Base-by-base conservation (phyloP, 768 basidiomycete genomes). In the Naematelia encephala region DNA sequence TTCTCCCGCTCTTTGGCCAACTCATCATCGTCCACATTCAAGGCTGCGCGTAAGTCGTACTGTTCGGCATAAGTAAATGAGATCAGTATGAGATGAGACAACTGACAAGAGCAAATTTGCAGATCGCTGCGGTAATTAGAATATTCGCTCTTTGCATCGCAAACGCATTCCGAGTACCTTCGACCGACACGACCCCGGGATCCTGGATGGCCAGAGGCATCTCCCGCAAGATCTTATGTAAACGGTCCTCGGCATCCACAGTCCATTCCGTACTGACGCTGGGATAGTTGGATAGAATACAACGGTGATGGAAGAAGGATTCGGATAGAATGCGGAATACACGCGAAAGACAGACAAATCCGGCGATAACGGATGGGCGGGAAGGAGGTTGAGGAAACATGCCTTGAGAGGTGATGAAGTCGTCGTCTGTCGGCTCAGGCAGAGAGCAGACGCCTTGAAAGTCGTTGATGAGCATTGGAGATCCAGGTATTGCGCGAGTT, bases 101-200 rank as follows among this genome's bases (percentile, higher is more conserved):
- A 66, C 72, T 61, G 43, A 74, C 73, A 56, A 74, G 51, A 22
- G 73, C 73, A 60, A 74, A 74, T 27, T 72, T 74, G 25, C 64
- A 67, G 25, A 72, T 72, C 12, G 73, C 73, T 8, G 73, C 70
- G 3, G 73, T 74, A 34, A 74, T 72, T 19, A 74, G 42, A 1
- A 74, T 60, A 50, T 74, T 74, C 5, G 73, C 73, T 39, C 70
- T 56, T 58, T 74, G 70, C 61, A 74, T 69, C 4, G 64, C 70
- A 58, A 72, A 69, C 30, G 70, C 68, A 51, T 61, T 25, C 47
- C 59, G 29, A 14, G 57, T 34, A 0, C 34, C 47, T 23, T 58
- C 61, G 16, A 47, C 28, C 4, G 25, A 34, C n/a, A 43, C 42
- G n/a, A 23, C 46, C 29, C 23, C 52, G 16, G 62, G 62, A 34